Percentiles rank a stretch among this genome's conserved stretches.
Conservation (phyloP, 169 alveolate species). For the Eimeria zaria region DNA sequence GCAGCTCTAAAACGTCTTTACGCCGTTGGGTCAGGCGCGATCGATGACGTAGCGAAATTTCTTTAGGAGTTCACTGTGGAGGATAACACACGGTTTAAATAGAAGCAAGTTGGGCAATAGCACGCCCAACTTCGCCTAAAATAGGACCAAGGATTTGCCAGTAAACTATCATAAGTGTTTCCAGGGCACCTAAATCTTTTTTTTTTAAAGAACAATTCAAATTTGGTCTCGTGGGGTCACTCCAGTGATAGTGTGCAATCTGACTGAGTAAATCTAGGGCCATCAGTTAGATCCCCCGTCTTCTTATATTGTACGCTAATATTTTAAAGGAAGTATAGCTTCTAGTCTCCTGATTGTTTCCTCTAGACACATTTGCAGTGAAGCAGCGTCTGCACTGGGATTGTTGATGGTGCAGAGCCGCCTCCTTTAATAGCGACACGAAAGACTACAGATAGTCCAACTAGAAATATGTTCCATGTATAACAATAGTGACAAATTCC, state of each 20-base stretch:
- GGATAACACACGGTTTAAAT: too few species aligned
- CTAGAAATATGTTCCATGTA: background rate
- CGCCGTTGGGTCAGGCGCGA: background rate
- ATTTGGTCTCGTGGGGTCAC: conserved; percentile 35
- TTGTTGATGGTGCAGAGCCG: conserved; percentile 30
- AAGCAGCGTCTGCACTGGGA: background rate
- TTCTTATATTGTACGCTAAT: background rate
- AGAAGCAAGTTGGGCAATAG: background rate
- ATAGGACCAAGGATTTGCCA: background rate
- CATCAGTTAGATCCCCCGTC: background rate
- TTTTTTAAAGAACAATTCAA: background rate
- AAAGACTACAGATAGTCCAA: background rate
- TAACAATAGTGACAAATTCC: background rate
- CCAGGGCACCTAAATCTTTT: background rate
- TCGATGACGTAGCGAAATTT: background rate
- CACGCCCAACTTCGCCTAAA: background rate
- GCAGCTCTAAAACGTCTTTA: background rate
- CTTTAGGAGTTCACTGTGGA: too few species aligned
- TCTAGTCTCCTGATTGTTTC: background rate
- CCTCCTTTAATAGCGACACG: background rate
- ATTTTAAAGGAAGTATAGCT: background rate
- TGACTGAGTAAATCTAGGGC: background rate
- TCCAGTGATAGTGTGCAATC: background rate
- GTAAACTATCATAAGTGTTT: background rate
- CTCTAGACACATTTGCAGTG: background rate